These are phyloP conservation scores for Capsicum baccatum DNA, from an alignment of 257 asterid genomes.

Conservation along the genomic window DNA sequence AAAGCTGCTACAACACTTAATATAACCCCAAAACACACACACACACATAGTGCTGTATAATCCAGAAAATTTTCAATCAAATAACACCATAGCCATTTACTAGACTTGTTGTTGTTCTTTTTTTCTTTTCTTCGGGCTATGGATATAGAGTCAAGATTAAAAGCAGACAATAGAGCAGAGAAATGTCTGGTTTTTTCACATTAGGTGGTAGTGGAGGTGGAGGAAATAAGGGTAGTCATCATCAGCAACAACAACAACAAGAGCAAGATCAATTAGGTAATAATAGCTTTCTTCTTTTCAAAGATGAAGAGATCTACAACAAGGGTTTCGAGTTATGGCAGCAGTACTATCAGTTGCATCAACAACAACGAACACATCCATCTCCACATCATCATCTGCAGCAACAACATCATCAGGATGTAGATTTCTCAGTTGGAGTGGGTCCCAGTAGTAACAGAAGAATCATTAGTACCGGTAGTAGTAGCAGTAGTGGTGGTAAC, in stretches of 20 bases:
- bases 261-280: slow-evolving; percentile 34
- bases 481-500: slow-evolving; percentile 36
- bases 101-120: neutral
- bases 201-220: slow-evolving; percentile 48
- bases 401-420: slow-evolving; percentile 41
- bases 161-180: slow-evolving; percentile 38
- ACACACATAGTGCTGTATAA: neutral
- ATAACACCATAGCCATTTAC: neutral
- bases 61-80: neutral
- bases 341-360: slow-evolving; percentile 61
- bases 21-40: slow-evolving; percentile 36
- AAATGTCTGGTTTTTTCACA: slow-evolving; percentile 84
- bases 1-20: slow-evolving; percentile 41
- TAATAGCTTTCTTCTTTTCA: slow-evolving; percentile 53
- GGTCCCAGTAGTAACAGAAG: slow-evolving; percentile 48
- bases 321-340: slow-evolving; percentile 94
- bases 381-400: slow-evolving; percentile 31
- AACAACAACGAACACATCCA: slow-evolving; percentile 41
- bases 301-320: slow-evolving; percentile 75
- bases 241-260: slow-evolving; percentile 39
- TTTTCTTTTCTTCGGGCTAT: slow-evolving; percentile 31
- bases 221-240: slow-evolving; percentile 17
- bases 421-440: slow-evolving; percentile 48
- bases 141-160: slow-evolving; percentile 52
- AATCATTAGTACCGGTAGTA: slow-evolving; percentile 34